Percentiles rank a stretch among this genome's conserved stretches.
These are phyloP conservation scores for Eragrostis curvula DNA, from an alignment of 176 grass and related monocot species.

Conservation along the genomic window DNA sequence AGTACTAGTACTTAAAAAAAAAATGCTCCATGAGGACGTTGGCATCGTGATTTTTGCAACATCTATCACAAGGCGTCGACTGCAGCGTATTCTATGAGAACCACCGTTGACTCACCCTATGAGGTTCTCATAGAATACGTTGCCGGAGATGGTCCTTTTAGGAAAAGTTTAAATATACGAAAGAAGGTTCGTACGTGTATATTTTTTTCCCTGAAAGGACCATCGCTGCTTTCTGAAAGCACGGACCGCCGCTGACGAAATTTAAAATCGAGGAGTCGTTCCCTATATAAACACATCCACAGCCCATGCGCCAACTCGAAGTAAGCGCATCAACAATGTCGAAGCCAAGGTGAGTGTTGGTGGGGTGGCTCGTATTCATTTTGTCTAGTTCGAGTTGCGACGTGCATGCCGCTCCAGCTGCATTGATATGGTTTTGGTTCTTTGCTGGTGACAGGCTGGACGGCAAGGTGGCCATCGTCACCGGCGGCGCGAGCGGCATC, in stretches of 20 bases:
- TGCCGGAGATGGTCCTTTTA: no score
- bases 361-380: neutral
- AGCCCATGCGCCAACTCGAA: slow-evolving; percentile 12
- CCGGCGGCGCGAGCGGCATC: slow-evolving; percentile 84
- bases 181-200: no score
- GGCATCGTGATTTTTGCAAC: no score
- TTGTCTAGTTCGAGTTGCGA: neutral
- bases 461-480: slow-evolving; percentile 83
- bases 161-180: no score
- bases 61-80: no score
- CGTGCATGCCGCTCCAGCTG: neutral
- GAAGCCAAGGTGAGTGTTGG: slow-evolving; percentile 45
- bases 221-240: neutral
- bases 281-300: slow-evolving; percentile 38
- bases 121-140: no score
- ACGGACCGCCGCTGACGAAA: neutral
- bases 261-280: neutral
- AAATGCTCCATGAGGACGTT: no score
- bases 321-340: slow-evolving; percentile 33
- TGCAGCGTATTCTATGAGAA: no score
- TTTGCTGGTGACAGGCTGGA: slow-evolving; percentile 51
- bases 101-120: no score
- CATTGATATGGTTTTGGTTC: neutral
- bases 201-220: no score
- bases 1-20: no score